Conservation (phyloP, 306 rosid genomes). For the Cercis canadensis region DNA sequence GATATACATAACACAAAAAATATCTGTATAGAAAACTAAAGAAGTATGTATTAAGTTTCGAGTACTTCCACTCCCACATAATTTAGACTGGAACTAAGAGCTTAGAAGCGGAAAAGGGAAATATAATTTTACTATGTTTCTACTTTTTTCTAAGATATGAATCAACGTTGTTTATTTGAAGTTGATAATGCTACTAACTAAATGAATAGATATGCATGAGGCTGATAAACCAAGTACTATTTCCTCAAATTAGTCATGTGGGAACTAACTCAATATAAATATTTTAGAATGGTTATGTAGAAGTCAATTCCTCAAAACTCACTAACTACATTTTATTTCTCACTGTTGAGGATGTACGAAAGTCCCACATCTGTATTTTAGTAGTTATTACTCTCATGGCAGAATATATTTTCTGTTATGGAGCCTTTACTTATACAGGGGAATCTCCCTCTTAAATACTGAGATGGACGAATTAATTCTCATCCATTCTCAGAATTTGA, state of each 20-base stretch:
- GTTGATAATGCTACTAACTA: neutral
- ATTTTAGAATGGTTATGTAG: too few relatives aligned
- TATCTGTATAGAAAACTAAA: neutral
- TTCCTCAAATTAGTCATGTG: too few relatives aligned
- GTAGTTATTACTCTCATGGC: conserved; percentile 1
- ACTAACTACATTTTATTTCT: too few relatives aligned
- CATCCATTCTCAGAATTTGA: neutral
- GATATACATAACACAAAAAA: neutral
- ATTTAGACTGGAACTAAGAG: neutral
- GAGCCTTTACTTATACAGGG: neutral
- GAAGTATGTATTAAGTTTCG: neutral
- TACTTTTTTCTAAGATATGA: neutral
- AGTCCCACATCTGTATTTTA: neutral
- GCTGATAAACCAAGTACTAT: neutral
- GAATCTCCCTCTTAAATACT: neutral
- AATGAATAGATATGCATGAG: neutral
- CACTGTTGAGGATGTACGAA: neutral
- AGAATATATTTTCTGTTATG: neutral
- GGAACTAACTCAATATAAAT: too few relatives aligned
- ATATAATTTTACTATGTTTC: neutral
- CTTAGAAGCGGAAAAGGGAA: neutral
- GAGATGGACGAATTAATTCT: neutral
- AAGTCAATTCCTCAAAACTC: too few relatives aligned
- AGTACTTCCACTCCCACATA: too few relatives aligned
- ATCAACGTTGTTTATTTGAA: neutral